Percentiles rank a stretch among this genome's conserved stretches.
phyloP scores from a whole-genome alignment of 352 stramenopile genomes.

The Phytophthora pini region DNA sequence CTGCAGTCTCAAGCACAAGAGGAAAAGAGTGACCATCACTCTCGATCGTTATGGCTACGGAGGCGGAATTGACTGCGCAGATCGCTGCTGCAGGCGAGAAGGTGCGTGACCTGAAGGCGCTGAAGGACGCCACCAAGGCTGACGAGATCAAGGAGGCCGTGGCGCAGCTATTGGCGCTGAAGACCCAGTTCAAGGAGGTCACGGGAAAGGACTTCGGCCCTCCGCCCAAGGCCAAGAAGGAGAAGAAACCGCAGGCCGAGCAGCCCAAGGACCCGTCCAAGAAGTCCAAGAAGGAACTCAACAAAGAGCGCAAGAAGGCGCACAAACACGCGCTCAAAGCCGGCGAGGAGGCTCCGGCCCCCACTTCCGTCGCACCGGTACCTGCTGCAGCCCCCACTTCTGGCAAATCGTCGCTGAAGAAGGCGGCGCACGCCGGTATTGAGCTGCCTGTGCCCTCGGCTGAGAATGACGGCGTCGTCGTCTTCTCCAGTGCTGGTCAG shows the following conservation, averaged over 20 bases:
- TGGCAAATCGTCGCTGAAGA: conserved; percentile 41
- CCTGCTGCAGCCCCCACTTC: conserved; percentile 5
- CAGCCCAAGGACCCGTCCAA: conserved; percentile 55
- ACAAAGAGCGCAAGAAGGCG: conserved; percentile 90
- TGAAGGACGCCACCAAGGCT: conserved; percentile 58
- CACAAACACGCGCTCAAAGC: conserved; percentile 78
- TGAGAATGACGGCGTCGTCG: conserved; percentile 61
- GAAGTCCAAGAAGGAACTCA: conserved; percentile 90
- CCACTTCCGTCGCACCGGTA: conserved; percentile 9
- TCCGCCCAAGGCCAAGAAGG: conserved; percentile 68
- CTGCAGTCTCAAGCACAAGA: conserved; percentile 26
- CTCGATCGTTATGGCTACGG: conserved; percentile 44
- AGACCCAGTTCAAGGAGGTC: conserved; percentile 76
- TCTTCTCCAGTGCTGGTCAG: conserved; percentile 63
- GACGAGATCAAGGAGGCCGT: conserved; percentile 60
- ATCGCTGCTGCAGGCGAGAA: conserved; percentile 77
- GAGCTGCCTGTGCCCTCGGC: conserved; percentile 50
- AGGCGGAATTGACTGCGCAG: conserved; percentile 60
- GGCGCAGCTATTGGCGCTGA: conserved; percentile 69
- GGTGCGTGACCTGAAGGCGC: conserved; percentile 73
- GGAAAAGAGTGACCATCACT: neutral
- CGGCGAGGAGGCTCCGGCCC: conserved; percentile 27
- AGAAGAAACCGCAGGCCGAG: conserved; percentile 54
- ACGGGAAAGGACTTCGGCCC: conserved; percentile 78
- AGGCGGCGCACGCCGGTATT: conserved; percentile 37